Evolutionary conservation across 352 stramenopile species (phyloP).

Genomic region (Phytophthora pini): DNA sequence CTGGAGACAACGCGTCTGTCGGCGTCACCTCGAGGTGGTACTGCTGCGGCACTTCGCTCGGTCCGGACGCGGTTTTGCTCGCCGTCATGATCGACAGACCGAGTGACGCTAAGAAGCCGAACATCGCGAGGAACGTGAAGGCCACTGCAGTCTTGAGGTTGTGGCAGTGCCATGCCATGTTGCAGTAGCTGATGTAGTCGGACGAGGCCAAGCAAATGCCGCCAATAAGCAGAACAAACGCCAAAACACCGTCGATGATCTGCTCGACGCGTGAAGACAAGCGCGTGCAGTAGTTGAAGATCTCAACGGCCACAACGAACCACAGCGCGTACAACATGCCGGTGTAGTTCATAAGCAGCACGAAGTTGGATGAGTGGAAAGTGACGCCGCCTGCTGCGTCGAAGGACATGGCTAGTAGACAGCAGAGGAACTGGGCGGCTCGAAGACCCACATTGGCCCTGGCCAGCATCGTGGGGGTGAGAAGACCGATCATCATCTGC

Average conservation of each 20-base stretch:
- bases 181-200: slow-evolving; percentile 54
- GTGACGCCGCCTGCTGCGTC: slow-evolving; percentile 47
- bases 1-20: slow-evolving; percentile 41
- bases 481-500: slow-evolving; percentile 26
- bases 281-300: slow-evolving; percentile 38
- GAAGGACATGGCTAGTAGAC: slow-evolving; percentile 53
- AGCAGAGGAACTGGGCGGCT: slow-evolving; percentile 51
- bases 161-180: slow-evolving; percentile 43
- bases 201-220: slow-evolving; percentile 61
- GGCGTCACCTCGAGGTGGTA: slow-evolving; percentile 41
- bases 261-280: slow-evolving; percentile 30
- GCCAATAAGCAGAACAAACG: slow-evolving; percentile 55
- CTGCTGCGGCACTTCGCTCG: slow-evolving; percentile 31
- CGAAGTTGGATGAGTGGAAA: slow-evolving; percentile 53
- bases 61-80: slow-evolving; percentile 5
- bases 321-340: slow-evolving; percentile 69
- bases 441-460: slow-evolving; percentile 34
- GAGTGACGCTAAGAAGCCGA: slow-evolving; percentile 47
- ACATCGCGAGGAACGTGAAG: slow-evolving; percentile 67
- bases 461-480: slow-evolving; percentile 21
- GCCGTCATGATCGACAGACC: slow-evolving; percentile 42
- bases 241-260: slow-evolving; percentile 41
- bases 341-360: slow-evolving; percentile 64
- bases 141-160: slow-evolving; percentile 59
- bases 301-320: slow-evolving; percentile 48